Evolutionary conservation across 192 early-diverging fungal species (phyloP).

Genomic region (Backusella morwellensis): DNA sequence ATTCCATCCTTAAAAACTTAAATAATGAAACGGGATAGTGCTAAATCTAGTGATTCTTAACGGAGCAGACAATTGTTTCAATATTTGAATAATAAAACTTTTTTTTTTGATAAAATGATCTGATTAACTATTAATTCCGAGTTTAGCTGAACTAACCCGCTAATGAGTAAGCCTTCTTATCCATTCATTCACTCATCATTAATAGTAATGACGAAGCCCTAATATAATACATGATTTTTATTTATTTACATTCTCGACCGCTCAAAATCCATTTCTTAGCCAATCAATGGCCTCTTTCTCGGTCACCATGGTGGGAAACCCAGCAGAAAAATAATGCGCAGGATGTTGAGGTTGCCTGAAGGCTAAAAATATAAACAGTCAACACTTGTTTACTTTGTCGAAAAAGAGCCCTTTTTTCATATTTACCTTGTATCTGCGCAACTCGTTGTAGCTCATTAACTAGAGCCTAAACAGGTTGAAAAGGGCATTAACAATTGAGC

Average conservation of each 20-base stretch:
- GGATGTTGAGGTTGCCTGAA: background rate
- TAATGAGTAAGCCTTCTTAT: background rate
- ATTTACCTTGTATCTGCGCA: background rate
- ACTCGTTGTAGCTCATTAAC: background rate
- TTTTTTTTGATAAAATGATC: too few species aligned
- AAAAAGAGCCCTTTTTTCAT: background rate
- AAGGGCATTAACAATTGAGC: background rate
- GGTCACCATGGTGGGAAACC: constrained; percentile 13
- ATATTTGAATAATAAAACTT: too few species aligned
- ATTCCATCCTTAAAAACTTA: background rate
- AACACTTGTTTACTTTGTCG: background rate
- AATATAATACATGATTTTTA: background rate
- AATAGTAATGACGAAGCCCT: background rate
- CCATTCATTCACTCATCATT: background rate
- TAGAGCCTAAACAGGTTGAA: background rate
- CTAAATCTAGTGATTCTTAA: background rate
- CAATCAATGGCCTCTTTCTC: constrained; percentile 24
- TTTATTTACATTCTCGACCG: background rate
- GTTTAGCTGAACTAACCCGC: too few species aligned
- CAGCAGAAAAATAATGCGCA: constrained; percentile 7
- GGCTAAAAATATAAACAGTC: background rate
- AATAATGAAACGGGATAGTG: background rate
- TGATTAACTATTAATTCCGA: too few species aligned
- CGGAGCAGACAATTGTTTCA: too few species aligned
- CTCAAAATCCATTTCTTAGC: constrained; percentile 13